Evolutionary conservation across 306 rosid genomes (phyloP).

Genomic region (Quercus cerris): DNA sequence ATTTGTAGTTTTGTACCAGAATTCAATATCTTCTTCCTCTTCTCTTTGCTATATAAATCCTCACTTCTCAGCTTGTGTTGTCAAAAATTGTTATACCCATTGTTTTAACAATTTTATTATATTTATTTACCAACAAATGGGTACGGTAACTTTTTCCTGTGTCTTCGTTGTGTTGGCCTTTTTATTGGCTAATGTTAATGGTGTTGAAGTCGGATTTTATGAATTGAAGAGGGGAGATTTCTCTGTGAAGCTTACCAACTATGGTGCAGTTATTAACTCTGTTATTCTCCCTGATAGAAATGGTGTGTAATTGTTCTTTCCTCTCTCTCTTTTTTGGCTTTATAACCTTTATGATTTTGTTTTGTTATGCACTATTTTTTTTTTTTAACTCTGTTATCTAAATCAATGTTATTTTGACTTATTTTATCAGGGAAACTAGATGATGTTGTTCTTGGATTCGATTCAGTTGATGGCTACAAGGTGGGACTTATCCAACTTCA

Average conservation of each 20-base stretch:
- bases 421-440: constrained; percentile 26
- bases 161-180: constrained; percentile 4
- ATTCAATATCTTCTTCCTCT: background rate
- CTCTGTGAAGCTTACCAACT: constrained; percentile 31
- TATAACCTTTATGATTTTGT: background rate
- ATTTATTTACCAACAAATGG: constrained; percentile 11
- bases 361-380: background rate
- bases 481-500: constrained; percentile 3
- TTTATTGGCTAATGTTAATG: background rate
- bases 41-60: background rate
- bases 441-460: constrained; percentile 37
- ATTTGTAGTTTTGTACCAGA: background rate
- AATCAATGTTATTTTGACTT: background rate
- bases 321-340: background rate
- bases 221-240: constrained; percentile 29
- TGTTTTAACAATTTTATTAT: background rate
- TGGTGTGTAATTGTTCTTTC: constrained; percentile 11
- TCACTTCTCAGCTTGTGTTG: background rate
- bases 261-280: constrained; percentile 38
- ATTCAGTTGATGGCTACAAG: constrained; percentile 10
- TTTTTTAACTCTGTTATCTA: background rate
- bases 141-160: background rate
- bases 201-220: constrained; percentile 21
- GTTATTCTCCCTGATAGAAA: constrained; percentile 32
- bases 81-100: background rate